Conservation (phyloP, 2,329 filamentous ascomycete species). For the Penicillium sp. region DNA sequence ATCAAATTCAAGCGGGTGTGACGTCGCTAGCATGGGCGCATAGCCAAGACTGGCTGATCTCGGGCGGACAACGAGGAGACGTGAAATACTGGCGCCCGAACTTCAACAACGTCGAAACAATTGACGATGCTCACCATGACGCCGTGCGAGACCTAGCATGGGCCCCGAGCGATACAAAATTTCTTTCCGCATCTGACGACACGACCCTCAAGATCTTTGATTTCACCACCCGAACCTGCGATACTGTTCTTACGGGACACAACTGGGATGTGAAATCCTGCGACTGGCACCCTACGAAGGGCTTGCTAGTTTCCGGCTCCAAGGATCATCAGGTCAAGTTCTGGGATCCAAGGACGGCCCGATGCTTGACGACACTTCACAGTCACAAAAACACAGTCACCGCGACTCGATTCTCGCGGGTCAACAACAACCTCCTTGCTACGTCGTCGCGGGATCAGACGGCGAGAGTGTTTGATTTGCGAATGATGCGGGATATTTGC, state of each 20-base stretch:
- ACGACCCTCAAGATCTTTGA: constrained; percentile 93
- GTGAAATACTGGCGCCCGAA: constrained; percentile 99
- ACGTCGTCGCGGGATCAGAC: constrained; percentile 93
- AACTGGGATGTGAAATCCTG: constrained; percentile 97
- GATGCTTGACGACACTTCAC: constrained; percentile 89
- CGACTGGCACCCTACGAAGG: constrained; percentile 96
- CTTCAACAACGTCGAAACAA: constrained; percentile 97
- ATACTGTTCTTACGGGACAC: constrained; percentile 84
- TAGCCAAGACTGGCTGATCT: constrained; percentile 95
- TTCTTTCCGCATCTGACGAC: constrained; percentile 94
- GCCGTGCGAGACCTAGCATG: constrained; percentile 90
- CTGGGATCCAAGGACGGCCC: constrained; percentile 91
- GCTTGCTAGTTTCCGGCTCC: constrained; percentile 88
- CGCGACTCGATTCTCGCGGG: constrained; percentile 84
- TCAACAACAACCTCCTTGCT: constrained; percentile 79
- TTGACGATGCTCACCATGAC: constrained; percentile 80
- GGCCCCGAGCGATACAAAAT: constrained; percentile 90
- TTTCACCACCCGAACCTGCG: constrained; percentile 81
- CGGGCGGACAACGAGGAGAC: constrained; percentile 88
- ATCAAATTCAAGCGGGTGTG: constrained; percentile 46
- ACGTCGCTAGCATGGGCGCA: constrained; percentile 70
- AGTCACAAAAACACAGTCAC: constrained; percentile 98
- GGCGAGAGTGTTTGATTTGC: constrained; percentile 87
- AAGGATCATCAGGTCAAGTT: constrained; percentile 98
- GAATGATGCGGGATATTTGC: constrained; percentile 98